phyloP scores from a whole-genome alignment of 257 asterid genomes.

The Fraxinus quadrangulata region DNA sequence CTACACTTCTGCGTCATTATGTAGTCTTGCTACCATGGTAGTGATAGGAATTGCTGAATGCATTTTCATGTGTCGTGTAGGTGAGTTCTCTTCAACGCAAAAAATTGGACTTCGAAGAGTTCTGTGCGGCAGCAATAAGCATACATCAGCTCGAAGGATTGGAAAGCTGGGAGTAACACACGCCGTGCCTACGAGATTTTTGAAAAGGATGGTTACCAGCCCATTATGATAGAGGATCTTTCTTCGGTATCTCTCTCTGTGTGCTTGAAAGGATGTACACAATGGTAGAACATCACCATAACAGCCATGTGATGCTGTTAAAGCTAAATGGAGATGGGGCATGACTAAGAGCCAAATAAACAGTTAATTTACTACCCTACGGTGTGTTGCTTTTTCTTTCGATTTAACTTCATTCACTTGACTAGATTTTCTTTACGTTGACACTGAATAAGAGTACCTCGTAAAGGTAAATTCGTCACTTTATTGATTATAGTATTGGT shows the following conservation, averaged over 20 bases:
- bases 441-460: background rate
- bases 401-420: no score
- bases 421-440: no score
- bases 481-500: background rate
- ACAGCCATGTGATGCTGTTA: background rate
- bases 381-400: no score
- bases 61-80: slow-evolving; percentile 34
- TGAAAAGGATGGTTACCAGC: slow-evolving; percentile 86
- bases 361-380: background rate
- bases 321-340: background rate
- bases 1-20: slow-evolving; percentile 28
- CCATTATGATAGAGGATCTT: slow-evolving; percentile 97
- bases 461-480: background rate
- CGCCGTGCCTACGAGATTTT: slow-evolving; percentile 84
- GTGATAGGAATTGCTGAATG: background rate
- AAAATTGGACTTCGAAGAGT: background rate
- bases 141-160: background rate
- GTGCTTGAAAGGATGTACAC: background rate
- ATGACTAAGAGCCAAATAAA: background rate
- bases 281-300: background rate
- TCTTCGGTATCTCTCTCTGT: slow-evolving; percentile 61
- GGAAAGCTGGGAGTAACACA: slow-evolving; percentile 93
- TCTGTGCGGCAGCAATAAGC: slow-evolving; percentile 21
- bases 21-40: background rate
- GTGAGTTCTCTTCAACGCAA: slow-evolving; percentile 39